Evolutionary conservation across 345 rosid species (phyloP), one percentile per base, ranked within the genome.

Genomic region (Eucalyptus camaldulensis): DNA sequence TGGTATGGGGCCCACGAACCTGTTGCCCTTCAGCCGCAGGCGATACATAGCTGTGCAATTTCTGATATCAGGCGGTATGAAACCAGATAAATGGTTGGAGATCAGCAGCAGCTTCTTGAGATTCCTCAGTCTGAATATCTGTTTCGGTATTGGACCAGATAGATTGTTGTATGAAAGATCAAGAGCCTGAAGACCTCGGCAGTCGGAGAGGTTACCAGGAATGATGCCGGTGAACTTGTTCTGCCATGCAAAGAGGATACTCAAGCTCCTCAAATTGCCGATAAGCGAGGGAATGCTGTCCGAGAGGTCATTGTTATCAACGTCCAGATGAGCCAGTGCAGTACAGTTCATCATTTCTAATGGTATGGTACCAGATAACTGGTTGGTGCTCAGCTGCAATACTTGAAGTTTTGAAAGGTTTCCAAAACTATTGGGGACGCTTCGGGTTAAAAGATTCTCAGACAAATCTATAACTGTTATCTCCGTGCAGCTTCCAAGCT

Each of bases 181-280:
- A 81, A 97, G 93, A 90, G 98, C 98, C 93, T 97, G 95, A 90
- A 98, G 99, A 85, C 95, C 94, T 92, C 88, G 90, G 89, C 99
- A 96, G 58, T 91, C 89, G 8, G 97, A 95, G 62, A 96, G 90
- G 81, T 94, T 94, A 91, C 92, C 94, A 3, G 98, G 99, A 47
- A 98, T 91, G 22, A 90, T 92, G 25, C 99, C 99, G 4, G 99
- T 94, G 80, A 98, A 93, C 90, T 92, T 94, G 91, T 98, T 98
- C 89, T 95, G 93, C 99, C 99, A 98, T 8, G 99, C 98, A 88
- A 94, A 98, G 91, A 98, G 95, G 65, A 95, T 90, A 88, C 93
- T 95, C 96, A 98, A 90, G 92, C 96, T 93, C 90, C 69, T 95
- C 80, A 96, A 88, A 88, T 93, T 93, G 24, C 99, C 96, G 6